phyloP scores from a whole-genome alignment of 106 monocot species.

The Iris macrosiphon region DNA sequence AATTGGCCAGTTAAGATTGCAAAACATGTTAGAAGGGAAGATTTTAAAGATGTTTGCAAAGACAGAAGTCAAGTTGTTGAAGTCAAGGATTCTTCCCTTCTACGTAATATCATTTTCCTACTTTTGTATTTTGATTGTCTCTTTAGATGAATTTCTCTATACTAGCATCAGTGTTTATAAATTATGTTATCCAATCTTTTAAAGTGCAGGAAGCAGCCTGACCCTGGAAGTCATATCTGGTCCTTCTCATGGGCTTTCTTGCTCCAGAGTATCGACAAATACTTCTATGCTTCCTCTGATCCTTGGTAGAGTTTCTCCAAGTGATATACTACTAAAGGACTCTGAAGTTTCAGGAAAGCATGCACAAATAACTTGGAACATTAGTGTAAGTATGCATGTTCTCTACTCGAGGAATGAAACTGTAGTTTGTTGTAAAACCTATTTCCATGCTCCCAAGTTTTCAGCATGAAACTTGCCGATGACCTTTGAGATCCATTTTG shows the following conservation, averaged over 20 bases:
- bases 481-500: too few relatives aligned
- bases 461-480: background rate
- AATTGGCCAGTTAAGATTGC: constrained; percentile 26
- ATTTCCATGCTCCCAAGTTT: background rate
- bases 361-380: constrained; percentile 82
- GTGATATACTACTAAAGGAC: constrained; percentile 70
- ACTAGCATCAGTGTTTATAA: constrained; percentile 12
- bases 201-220: constrained; percentile 81
- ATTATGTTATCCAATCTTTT: constrained; percentile 41
- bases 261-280: constrained; percentile 37
- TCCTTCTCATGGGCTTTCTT: constrained; percentile 52
- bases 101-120: constrained; percentile 42
- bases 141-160: background rate
- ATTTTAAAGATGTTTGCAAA: constrained; percentile 15
- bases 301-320: constrained; percentile 84
- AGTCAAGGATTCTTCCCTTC: constrained; percentile 22
- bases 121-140: constrained; percentile 1
- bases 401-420: background rate
- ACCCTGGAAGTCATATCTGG: constrained; percentile 78
- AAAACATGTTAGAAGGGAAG: constrained; percentile 32
- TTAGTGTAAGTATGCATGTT: constrained; percentile 40
- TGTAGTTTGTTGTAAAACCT: background rate
- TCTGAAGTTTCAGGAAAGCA: constrained; percentile 94
- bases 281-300: constrained; percentile 45
- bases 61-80: constrained; percentile 11